Evolutionary conservation across 2,329 filamentous ascomycete species (phyloP), one percentile per base, ranked within the genome.

Genomic region (Alternaria triticina): DNA sequence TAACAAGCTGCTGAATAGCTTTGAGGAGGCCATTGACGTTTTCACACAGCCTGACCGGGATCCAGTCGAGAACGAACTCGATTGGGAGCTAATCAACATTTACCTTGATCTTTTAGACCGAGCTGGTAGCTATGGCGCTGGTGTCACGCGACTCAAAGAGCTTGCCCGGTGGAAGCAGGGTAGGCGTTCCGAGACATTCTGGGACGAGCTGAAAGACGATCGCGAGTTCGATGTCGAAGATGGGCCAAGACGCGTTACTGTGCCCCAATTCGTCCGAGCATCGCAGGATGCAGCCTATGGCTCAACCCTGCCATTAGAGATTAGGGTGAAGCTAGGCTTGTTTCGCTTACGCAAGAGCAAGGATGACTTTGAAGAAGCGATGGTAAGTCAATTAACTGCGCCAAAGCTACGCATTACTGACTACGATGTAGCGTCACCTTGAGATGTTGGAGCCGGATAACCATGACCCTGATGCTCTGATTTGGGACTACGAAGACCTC

Each of bases 221-320:
- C 87, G 94, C 60, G 96, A 99, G 80, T 99, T 94, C 88, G 96
- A 99, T 77, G 80, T 87, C 6, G 86, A 90, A 47, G 88, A 93
- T 73, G 84, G 86, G 20, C 90, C 87, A 12, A 84, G 96, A 64
- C 89, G 94, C 61, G 78, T 83, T 2, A 80, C 85, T 61, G 85
- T 92, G 6, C 79, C 86, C 3, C 86, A 86, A 1, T 97, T 91
- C 75, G 79, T 84, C 9, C 82, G 85, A 5, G 85, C 81, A 4
- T 88, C 88, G 74, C 82, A 86, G 1, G 74, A 81, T 5, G 83
- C 85, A 6, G 82, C 86, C 0, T 97, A 97, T 77, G 94, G 93
- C 0, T 79, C 86, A 43, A 88, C 89, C 1, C 83, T 97, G 43
- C 95, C 94, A 0, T 79, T 94, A 6, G 94, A 97, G 69, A 83